phyloP scores from a whole-genome alignment of 768 basidiomycete genomes.

The Podaxis mareebaensis region DNA sequence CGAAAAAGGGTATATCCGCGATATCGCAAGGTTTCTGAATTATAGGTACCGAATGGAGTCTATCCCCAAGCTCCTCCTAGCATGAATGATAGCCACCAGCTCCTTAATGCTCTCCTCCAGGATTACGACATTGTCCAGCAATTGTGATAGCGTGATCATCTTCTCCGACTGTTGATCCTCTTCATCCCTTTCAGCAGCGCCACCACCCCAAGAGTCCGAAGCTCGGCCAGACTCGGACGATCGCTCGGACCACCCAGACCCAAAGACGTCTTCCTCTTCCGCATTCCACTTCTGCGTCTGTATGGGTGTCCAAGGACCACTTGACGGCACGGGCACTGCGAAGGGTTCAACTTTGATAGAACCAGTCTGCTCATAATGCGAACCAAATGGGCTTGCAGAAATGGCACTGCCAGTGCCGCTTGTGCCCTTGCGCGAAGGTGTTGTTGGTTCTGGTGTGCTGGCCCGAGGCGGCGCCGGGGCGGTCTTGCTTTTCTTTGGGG shows the following conservation, averaged over 20 bases:
- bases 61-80: slow-evolving; percentile 79
- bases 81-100: slow-evolving; percentile 81
- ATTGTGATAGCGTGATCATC: slow-evolving; percentile 72
- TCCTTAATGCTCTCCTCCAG: slow-evolving; percentile 96
- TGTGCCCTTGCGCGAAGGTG: slow-evolving; percentile 40
- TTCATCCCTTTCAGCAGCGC: slow-evolving; percentile 27
- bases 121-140: slow-evolving; percentile 93
- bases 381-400: slow-evolving; percentile 76
- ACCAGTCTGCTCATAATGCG: slow-evolving; percentile 81
- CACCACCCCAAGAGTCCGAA: slow-evolving; percentile 20
- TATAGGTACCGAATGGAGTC: slow-evolving; percentile 79
- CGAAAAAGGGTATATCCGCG: neutral
- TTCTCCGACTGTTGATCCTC: slow-evolving; percentile 33
- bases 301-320: slow-evolving; percentile 65
- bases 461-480: slow-evolving; percentile 27
- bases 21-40: slow-evolving; percentile 17
- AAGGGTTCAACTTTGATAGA: slow-evolving; percentile 73
- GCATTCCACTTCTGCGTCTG: slow-evolving; percentile 50
- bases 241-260: slow-evolving; percentile 46
- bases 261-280: slow-evolving; percentile 75
- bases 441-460: slow-evolving; percentile 40
- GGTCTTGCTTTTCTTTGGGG: slow-evolving; percentile 69
- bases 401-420: slow-evolving; percentile 24
- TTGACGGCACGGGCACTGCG: slow-evolving; percentile 56
- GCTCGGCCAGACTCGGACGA: neutral